phyloP scores from a whole-genome alignment of 2,329 filamentous ascomycete species.

The Reticulascus tulasneorum region DNA sequence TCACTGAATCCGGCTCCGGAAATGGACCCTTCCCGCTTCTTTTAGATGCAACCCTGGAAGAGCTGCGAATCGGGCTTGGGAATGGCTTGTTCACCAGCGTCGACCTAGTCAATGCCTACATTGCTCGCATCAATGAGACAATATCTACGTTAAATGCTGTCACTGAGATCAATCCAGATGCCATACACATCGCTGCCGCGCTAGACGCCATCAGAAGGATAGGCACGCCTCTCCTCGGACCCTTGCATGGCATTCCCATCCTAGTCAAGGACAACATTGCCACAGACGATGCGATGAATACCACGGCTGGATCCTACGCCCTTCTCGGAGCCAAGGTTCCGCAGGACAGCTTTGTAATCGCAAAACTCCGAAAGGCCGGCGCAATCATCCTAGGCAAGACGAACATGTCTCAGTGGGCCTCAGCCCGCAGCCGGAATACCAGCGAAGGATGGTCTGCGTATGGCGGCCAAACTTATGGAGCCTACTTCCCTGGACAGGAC shows the following conservation, averaged over 20 bases:
- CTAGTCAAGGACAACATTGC: conserved; percentile 66
- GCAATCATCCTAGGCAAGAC: conserved; percentile 64
- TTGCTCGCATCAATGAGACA: conserved; percentile 26
- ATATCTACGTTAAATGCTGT: conserved; percentile 23
- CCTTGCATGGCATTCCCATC: conserved; percentile 62
- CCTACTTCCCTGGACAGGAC: conserved; percentile 59
- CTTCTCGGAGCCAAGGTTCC: conserved; percentile 55
- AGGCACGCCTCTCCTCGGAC: conserved; percentile 23
- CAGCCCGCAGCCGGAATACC: conserved; percentile 53
- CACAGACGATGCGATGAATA: conserved; percentile 59
- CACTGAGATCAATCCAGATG: conserved; percentile 30
- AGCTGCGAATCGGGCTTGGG: conserved; percentile 19
- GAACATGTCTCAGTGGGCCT: conserved; percentile 62
- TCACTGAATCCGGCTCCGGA: too few relatives aligned
- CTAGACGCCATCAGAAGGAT: conserved; percentile 26
- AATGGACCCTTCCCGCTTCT: too few relatives aligned
- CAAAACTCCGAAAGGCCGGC: conserved; percentile 57
- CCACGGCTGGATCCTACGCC: conserved; percentile 59
- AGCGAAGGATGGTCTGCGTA: conserved; percentile 62
- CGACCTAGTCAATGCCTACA: conserved; percentile 26
- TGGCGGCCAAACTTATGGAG: conserved; percentile 58
- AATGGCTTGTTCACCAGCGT: conserved; percentile 22
- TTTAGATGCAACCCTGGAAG: conserved; percentile 23
- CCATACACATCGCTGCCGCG: conserved; percentile 29
- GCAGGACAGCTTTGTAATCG: conserved; percentile 54